Base-by-base conservation (phyloP, 805 yeast genomes). In the Candida parachauliodes region DNA sequence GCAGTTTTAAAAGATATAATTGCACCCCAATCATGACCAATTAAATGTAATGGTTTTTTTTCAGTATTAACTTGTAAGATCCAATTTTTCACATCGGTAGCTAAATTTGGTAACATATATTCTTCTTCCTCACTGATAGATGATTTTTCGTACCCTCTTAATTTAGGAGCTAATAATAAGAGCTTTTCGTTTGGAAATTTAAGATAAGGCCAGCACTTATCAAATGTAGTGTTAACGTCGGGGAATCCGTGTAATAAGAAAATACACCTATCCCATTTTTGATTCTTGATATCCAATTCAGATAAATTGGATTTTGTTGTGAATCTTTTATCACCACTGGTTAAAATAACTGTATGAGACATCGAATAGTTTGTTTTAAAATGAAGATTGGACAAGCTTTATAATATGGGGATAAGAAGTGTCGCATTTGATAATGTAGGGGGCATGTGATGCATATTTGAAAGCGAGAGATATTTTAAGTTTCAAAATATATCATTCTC, bases 401-500 rank as follows among this genome's bases (percentile, higher is more conserved):
- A n/a, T n/a, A n/a, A n/a, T n/a, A n/a, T n/a, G n/a, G n/a, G n/a
- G n/a, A n/a, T n/a, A n/a, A n/a, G n/a, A n/a, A n/a, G n/a, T n/a
- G n/a, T n/a, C n/a, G n/a, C 10, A 10, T 10, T 22, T 8, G 24
- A 10, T 8, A 22, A 22, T 22, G 24, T 8, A 8, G 24, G 8
- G 8, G 7, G 28, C n/a, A 26, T 11, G n/a, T 26, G 28, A 12
- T n/a, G 28, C n/a, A n/a, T n/a, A n/a, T n/a, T n/a, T n/a, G n/a
- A n/a, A n/a, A n/a, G 28, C 24, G 16, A 15, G 14, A 19, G 8
- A 15, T 28, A n/a, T n/a, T n/a, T n/a, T n/a, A n/a, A n/a, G 25
- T 12, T n/a, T 34, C 55, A 73, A 45, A 72, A 76, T 41, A 73
- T 62, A 45, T 77, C 82, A 47, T 76, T 75, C 47, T 82, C 94